Conservation (phyloP, 495 filamentous ascomycete species). For the Lasiosphaeria miniovina region DNA sequence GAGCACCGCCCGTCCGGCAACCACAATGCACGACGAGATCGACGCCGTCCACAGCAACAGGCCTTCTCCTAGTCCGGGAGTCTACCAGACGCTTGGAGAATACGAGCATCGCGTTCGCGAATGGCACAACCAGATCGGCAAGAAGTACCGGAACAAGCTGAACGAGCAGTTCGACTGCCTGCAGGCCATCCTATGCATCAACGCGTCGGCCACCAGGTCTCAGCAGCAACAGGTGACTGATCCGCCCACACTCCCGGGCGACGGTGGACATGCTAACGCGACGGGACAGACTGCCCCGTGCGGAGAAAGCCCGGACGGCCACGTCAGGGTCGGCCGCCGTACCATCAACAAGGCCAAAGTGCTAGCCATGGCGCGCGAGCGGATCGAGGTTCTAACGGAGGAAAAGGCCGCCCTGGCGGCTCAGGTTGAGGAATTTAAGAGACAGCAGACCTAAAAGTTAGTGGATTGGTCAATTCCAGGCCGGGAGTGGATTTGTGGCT, state of each 20-base stretch:
- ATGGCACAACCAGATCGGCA: conserved; percentile 32
- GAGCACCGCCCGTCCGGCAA: too few relatives aligned
- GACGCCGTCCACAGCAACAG: too few relatives aligned
- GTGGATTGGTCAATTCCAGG: too few relatives aligned
- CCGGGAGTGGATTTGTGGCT: too few relatives aligned
- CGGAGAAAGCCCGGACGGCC: neutral
- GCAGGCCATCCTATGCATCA: conserved; percentile 8
- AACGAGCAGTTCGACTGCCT: conserved; percentile 29
- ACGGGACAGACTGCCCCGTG: neutral
- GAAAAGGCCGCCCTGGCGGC: conserved; percentile 7
- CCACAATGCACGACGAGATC: too few relatives aligned
- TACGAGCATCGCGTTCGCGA: conserved; percentile 4
- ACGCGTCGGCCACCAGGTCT: too few relatives aligned
- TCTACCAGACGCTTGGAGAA: neutral
- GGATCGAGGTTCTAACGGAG: conserved; percentile 13
- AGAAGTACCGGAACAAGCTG: conserved; percentile 32
- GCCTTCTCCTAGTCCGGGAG: neutral
- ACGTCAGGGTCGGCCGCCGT: conserved; percentile 1
- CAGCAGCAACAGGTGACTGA: too few relatives aligned
- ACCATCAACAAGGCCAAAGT: conserved; percentile 25
- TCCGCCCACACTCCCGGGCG: too few relatives aligned
- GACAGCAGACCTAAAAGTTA: too few relatives aligned
- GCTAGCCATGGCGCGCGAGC: conserved; percentile 21
- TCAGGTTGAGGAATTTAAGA: too few relatives aligned
- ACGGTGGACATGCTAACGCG: too few relatives aligned